These are phyloP conservation scores for Amoebophrya sp. DNA, from an alignment of 169 alveolate genomes.

Conservation along the genomic window DNA sequence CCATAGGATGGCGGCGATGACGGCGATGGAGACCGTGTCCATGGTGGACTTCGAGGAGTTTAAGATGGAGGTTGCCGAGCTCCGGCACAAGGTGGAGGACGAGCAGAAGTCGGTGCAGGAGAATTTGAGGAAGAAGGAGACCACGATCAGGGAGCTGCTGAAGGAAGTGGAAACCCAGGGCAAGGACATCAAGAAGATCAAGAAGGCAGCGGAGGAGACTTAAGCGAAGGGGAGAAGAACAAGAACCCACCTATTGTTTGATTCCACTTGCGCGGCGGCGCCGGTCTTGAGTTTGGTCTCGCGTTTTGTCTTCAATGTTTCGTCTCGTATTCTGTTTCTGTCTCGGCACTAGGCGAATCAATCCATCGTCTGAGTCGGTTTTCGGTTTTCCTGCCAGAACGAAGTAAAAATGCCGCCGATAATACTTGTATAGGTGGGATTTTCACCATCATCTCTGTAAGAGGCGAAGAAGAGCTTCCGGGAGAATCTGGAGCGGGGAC, in stretches of 20 bases:
- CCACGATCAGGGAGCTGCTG: not conserved
- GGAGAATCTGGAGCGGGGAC: not conserved
- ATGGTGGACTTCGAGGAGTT: constrained; percentile 7
- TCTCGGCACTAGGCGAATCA: too few relatives aligned
- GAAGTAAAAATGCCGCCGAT: too few relatives aligned
- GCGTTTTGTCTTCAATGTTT: too few relatives aligned
- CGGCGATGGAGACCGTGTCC: not conserved
- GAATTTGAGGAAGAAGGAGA: not conserved
- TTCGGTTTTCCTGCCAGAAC: too few relatives aligned
- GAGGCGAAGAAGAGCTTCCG: not conserved
- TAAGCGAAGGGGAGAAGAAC: too few relatives aligned
- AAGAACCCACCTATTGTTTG: too few relatives aligned
- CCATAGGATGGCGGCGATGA: not conserved
- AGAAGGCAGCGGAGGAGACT: not conserved
- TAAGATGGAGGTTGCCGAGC: not conserved
- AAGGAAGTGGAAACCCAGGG: not conserved
- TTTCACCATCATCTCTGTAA: too few relatives aligned
- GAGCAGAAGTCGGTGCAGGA: not conserved
- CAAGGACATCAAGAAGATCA: not conserved
- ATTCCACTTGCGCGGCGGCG: too few relatives aligned
- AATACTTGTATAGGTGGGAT: not conserved
- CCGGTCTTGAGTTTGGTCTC: too few relatives aligned
- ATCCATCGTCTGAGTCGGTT: too few relatives aligned
- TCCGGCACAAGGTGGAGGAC: not conserved
- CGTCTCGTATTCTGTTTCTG: too few relatives aligned